Base-by-base conservation (phyloP, 2,329 filamentous ascomycete genomes). In the Microsporum canis region DNA sequence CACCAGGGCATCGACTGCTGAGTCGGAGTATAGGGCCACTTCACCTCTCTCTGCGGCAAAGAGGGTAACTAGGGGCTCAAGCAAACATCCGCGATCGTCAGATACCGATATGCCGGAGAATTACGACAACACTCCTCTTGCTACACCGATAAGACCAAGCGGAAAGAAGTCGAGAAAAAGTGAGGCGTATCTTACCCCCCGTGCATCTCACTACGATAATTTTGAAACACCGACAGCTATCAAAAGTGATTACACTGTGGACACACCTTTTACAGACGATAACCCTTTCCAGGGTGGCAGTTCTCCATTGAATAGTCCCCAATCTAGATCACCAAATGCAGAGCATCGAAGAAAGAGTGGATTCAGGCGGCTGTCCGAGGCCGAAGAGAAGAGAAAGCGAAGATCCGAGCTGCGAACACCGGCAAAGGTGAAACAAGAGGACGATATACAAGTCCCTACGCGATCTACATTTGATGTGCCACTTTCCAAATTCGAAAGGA, bases 281-380 rank as follows among this genome's bases (percentile, higher is more conserved):
- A 97, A 97, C 69, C 91, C 92, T 0, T 97, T 97, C 71, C 92
- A 97, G 72, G 89, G 88, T 70, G 88, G 90, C 45, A 88, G 86
- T 72, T 87, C 89, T 7, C 86, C 89, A 1, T 74, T 81, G 4
- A 74, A 79, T 33, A 78, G 71, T 77, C 78, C 33, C 75, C 81
- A 27, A 75, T 63, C 68, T 10, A 66, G 69, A 33, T 67, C 66
- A 17, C 61, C 65, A 5, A 68, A 67, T 61, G 62, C 63, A 60
- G 71, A 71, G 68, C 68, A 82, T 73, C 73, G 81, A 66, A 75
- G 83, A 55, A 80, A 78, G 62, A 85, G 82, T 7, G 65, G 71
- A 65, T 65, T 80, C 71, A 58, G 78, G 71, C 60, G 78, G 70
- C 73, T 71, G 31, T 65, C 67, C 12, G 68, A 71, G 57, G 33